Base-by-base conservation (phyloP, 306 rosid genomes). In the Castanospermum australe region DNA sequence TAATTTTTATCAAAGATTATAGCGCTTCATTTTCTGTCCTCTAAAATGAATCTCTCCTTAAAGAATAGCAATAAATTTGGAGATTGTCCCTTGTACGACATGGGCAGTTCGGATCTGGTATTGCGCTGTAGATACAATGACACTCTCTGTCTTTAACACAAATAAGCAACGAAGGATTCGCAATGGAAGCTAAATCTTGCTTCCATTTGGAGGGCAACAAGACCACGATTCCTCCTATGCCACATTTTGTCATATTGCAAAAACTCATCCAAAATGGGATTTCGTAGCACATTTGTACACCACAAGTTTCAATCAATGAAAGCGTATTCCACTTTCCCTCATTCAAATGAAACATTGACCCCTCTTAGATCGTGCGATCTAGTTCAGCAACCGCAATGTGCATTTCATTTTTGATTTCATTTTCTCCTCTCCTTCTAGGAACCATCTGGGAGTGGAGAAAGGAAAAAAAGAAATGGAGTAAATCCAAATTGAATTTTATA, bases 171-270 rank as follows among this genome's bases (percentile, higher is more conserved):
- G 50, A 69, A 41, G 68, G 47, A 69, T 36, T 76, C n/a, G 33
- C 61, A 66, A 4, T 48, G 42, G 41, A 69, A 78, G 59, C 8
- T 67, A 9, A 38, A 17, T 68, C 24, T 75, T 42, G 5, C 39
- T 79, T 80, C 76, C 66, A 68, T 68, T 63, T 70, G 24, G 36
- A 18, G 79, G 21, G 76, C 66, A 79, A 80, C 78, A 80, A 54
- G 36, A 54, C 4, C 52, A 18, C 13, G 65, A 17, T 71, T 56
- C 54, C 41, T 24, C 61, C 25, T 21, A 72, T n/a, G 18, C 75
- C 51, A 33, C 59, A 22, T 18, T 69, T 81, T 70, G 71, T 84
- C 74, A 57, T 45, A 35, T 39, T 28, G 78, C 44, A 39, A 18
- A 64, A 52, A 52, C 56, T 62, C 41, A 62, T 15, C 76, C 70